Conservation (phyloP, 805 yeast species). For the Tetrapisispora arboricola region DNA sequence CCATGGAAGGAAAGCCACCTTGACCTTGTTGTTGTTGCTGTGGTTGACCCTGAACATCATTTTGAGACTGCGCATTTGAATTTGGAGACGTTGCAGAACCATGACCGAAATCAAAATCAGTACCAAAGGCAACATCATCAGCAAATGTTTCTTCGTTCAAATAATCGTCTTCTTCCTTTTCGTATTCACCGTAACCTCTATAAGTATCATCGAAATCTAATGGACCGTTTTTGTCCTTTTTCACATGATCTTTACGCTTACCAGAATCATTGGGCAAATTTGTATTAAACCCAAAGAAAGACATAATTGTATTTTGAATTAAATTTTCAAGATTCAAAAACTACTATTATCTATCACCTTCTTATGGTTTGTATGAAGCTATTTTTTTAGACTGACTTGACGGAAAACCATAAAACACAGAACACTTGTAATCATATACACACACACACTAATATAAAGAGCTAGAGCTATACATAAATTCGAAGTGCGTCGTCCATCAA, state of each 20-base stretch:
- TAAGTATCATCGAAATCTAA: conserved; percentile 79
- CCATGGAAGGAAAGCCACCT: neutral
- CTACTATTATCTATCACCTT: neutral
- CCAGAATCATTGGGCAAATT: conserved; percentile 9
- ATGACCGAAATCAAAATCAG: conserved; percentile 30
- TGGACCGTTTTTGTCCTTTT: conserved; percentile 19
- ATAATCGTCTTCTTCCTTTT: conserved; percentile 62
- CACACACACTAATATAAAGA: too few species aligned
- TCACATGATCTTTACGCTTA: neutral
- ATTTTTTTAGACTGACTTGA: too few species aligned
- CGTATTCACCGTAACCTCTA: conserved; percentile 64
- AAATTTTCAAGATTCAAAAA: neutral
- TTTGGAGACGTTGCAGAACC: conserved; percentile 6
- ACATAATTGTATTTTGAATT: conserved; percentile 13
- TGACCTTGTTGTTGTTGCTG: neutral
- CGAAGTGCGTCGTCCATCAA: too few species aligned
- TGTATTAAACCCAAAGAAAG: conserved; percentile 30
- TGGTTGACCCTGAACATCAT: conserved; percentile 2
- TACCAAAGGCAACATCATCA: conserved; percentile 23
- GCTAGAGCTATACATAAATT: too few species aligned
- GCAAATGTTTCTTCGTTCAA: conserved; percentile 28
- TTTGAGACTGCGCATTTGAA: neutral
- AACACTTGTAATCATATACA: too few species aligned
- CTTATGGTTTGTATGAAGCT: neutral
- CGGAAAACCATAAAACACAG: too few species aligned